phyloP scores from a whole-genome alignment of 2,329 filamentous ascomycete species.

The Huntiella decipiens region DNA sequence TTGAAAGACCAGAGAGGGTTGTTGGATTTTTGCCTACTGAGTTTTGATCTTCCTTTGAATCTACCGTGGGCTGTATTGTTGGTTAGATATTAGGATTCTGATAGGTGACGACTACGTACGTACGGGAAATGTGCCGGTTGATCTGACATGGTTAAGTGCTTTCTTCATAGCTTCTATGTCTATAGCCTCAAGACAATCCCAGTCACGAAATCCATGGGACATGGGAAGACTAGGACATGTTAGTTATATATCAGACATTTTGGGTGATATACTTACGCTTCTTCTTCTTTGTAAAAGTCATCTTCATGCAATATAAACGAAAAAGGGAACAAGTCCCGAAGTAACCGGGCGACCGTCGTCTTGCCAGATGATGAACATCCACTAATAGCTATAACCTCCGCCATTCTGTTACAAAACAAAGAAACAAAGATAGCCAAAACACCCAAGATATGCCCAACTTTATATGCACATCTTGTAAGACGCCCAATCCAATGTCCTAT shows the following conservation, averaged over 20 bases:
- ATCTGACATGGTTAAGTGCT: constrained; percentile 50
- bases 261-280: constrained; percentile 30
- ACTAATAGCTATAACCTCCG: constrained; percentile 60
- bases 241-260: not conserved
- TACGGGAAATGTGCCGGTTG: constrained; percentile 46
- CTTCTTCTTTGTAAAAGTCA: constrained; percentile 80
- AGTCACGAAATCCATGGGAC: constrained; percentile 50
- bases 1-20: constrained; percentile 25
- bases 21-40: constrained; percentile 37
- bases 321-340: constrained; percentile 62
- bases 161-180: constrained; percentile 48
- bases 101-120: constrained; percentile 15
- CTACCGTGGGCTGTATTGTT: constrained; percentile 16
- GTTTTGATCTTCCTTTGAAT: constrained; percentile 39
- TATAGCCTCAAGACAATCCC: constrained; percentile 74
- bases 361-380: constrained; percentile 89
- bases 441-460: too few relatives aligned
- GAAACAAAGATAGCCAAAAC: not conserved
- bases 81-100: not conserved
- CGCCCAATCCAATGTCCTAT: not conserved
- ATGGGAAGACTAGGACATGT: constrained; percentile 7
- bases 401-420: constrained; percentile 19
- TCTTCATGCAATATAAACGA: constrained; percentile 83
- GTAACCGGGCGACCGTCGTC: constrained; percentile 72
- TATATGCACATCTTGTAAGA: not conserved